Percentiles rank a stretch among this genome's conserved stretches.
Evolutionary conservation across 2,329 filamentous ascomycete species (phyloP).

Genomic region (Pezizomycotina sp.): DNA sequence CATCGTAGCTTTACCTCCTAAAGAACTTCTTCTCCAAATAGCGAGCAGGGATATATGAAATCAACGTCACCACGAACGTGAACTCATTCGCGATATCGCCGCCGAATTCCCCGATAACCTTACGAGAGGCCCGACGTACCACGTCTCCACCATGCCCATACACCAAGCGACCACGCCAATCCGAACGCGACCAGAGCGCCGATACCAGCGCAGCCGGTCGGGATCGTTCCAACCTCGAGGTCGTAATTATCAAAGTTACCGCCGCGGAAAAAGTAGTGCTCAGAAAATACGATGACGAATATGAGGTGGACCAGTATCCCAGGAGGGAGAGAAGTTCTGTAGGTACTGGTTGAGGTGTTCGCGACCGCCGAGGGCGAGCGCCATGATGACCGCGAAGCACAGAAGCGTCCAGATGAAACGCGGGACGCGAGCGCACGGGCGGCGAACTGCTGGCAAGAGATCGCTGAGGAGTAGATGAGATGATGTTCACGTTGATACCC

Average conservation of each 20-base stretch:
- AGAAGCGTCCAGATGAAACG: conserved; percentile 36
- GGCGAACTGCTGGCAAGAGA: conserved; percentile 29
- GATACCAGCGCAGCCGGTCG: conserved; percentile 31
- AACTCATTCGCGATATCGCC: conserved; percentile 40
- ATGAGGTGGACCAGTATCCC: conserved; percentile 37
- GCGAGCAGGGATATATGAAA: too few relatives aligned
- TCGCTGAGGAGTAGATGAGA: conserved; percentile 29
- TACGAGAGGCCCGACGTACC: conserved; percentile 37
- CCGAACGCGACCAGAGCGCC: conserved; percentile 34
- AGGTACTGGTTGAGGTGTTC: conserved; percentile 33
- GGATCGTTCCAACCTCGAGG: conserved; percentile 36
- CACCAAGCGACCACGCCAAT: conserved; percentile 35
- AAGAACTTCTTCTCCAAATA: too few relatives aligned
- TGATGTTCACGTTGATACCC: conserved; percentile 20
- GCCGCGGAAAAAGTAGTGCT: conserved; percentile 36
- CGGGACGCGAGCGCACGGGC: conserved; percentile 32
- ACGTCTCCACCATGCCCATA: conserved; percentile 44
- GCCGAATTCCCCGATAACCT: conserved; percentile 32
- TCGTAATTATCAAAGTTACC: conserved; percentile 34
- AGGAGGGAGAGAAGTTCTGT: conserved; percentile 35
- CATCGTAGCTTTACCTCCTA: too few relatives aligned
- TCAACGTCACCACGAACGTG: conserved; percentile 34
- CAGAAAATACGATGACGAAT: conserved; percentile 34
- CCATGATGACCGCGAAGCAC: conserved; percentile 33
- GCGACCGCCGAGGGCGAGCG: conserved; percentile 33